Evolutionary conservation across 2,329 filamentous ascomycete genomes (phyloP).

Genomic region (Aspergillus candidus): DNA sequence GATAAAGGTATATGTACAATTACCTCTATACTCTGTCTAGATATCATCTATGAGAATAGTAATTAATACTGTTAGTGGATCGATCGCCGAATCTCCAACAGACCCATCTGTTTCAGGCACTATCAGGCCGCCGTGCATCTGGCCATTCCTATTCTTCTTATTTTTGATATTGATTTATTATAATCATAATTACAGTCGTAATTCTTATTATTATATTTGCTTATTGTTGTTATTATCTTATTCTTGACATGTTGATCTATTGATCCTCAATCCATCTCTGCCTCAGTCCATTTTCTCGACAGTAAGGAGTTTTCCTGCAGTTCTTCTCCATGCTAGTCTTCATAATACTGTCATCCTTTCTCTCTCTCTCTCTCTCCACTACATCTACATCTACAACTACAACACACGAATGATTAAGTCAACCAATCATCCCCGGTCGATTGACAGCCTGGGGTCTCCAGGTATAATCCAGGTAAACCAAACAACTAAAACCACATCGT

Average conservation of each 20-base stretch:
- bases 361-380: too few species aligned
- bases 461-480: neutral
- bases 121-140: constrained; percentile 23
- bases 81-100: neutral
- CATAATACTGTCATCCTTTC: too few species aligned
- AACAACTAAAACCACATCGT: neutral
- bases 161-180: constrained; percentile 1
- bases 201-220: neutral
- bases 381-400: too few species aligned
- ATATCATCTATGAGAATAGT: too few species aligned
- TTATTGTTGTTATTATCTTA: too few species aligned
- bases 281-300: too few species aligned
- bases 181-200: neutral
- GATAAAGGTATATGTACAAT: too few species aligned
- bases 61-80: too few species aligned
- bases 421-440: too few species aligned
- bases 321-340: neutral
- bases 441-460: neutral
- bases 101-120: constrained; percentile 13
- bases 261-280: too few species aligned
- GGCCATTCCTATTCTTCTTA: neutral
- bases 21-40: too few species aligned
- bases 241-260: neutral
- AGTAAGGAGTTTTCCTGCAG: too few species aligned
- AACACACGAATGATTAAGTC: neutral